These are phyloP conservation scores for Diplosphaera chodatii DNA, from an alignment of 139 green algal species.

Conservation along the genomic window DNA sequence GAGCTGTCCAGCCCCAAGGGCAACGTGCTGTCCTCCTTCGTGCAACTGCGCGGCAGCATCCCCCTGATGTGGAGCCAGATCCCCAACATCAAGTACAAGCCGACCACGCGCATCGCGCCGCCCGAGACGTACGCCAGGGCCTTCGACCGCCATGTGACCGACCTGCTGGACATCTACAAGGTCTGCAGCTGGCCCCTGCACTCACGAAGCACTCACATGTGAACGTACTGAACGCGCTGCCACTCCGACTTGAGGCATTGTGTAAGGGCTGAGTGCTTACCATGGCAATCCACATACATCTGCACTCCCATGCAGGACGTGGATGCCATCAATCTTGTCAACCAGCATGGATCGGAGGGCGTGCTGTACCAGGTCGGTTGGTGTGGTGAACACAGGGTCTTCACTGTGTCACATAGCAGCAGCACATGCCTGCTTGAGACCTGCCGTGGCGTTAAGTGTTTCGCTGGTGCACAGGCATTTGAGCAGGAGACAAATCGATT, in stretches of 20 bases:
- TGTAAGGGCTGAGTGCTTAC: too few species aligned
- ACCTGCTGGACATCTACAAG: conserved; percentile 33
- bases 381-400: too few species aligned
- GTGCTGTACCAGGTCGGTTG: conserved; percentile 32
- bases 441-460: too few species aligned
- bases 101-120: conserved; percentile 59
- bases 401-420: too few species aligned
- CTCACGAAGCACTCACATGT: too few species aligned
- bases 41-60: conserved; percentile 72
- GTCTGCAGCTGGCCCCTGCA: background rate
- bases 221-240: too few species aligned
- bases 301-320: conserved; percentile 25
- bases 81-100: conserved; percentile 91
- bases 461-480: conserved; percentile 54
- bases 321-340: conserved; percentile 71
- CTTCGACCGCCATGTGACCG: conserved; percentile 30
- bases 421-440: too few species aligned
- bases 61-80: conserved; percentile 69
- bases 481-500: conserved; percentile 18
- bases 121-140: conserved; percentile 14
- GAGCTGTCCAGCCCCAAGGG: conserved; percentile 21
- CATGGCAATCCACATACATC: too few species aligned
- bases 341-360: conserved; percentile 75
- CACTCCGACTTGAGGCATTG: too few species aligned
- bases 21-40: conserved; percentile 35